Percentiles rank a stretch among this genome's conserved stretches.
Conservation (phyloP, 768 basidiomycete genomes). For the Tulasnella sp. region DNA sequence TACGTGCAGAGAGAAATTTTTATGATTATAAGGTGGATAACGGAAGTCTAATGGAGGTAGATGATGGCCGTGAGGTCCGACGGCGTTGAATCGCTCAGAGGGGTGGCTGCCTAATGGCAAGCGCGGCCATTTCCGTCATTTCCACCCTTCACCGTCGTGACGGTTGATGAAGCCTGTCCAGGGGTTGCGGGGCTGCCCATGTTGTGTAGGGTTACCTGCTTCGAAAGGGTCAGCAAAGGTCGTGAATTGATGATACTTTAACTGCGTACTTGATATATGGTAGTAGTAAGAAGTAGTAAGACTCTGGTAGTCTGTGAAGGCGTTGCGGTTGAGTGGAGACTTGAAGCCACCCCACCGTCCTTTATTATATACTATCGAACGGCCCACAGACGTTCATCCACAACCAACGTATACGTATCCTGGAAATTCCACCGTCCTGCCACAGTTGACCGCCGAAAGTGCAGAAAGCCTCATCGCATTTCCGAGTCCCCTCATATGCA, state of each 20-base stretch:
- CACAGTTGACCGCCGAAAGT: neutral
- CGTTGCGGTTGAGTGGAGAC: neutral
- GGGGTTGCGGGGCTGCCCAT: neutral
- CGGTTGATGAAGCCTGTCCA: neutral
- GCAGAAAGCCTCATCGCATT: neutral
- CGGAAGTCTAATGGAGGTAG: neutral
- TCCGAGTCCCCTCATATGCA: neutral
- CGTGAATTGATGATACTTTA: neutral
- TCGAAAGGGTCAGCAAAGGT: neutral
- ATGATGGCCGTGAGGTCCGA: neutral
- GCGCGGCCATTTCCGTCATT: neutral
- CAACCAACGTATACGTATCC: neutral
- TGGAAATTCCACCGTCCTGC: neutral
- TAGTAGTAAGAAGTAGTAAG: neutral
- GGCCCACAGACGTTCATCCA: neutral
- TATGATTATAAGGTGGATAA: neutral
- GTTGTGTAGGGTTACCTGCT: neutral
- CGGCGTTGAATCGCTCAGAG: neutral
- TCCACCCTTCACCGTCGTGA: neutral
- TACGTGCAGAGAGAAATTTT: neutral
- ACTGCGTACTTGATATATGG: neutral
- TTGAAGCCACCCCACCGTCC: neutral
- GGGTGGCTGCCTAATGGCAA: neutral
- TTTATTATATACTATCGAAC: neutral
- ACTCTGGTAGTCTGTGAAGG: neutral